These are phyloP conservation scores for Cicer arietinum DNA, from an alignment of 306 rosid species.

Conservation along the genomic window DNA sequence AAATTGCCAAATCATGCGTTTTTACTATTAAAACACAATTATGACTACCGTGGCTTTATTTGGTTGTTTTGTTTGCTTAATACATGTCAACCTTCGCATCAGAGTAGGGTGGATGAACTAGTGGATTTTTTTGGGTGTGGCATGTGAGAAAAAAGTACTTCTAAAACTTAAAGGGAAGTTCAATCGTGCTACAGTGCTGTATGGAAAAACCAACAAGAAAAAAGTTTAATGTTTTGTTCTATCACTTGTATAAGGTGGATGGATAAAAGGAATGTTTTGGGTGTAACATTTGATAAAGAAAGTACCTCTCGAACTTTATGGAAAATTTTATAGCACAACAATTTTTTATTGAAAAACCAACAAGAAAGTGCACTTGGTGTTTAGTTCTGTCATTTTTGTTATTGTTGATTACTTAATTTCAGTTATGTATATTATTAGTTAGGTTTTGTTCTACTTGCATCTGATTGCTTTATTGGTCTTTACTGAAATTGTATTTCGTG, in stretches of 20 bases:
- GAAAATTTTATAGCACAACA: too few relatives aligned
- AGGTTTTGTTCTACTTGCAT: constrained; percentile 30
- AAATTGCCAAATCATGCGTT: too few relatives aligned
- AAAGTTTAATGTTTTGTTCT: not conserved
- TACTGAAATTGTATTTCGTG: constrained; percentile 8
- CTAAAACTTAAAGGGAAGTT: not conserved
- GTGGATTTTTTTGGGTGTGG: not conserved
- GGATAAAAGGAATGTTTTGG: too few relatives aligned
- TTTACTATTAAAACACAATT: too few relatives aligned
- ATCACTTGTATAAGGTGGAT: not conserved
- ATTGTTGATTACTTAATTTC: constrained; percentile 1
- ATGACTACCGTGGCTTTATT: not conserved
- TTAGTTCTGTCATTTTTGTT: constrained; percentile 16
- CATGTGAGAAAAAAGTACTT: not conserved
- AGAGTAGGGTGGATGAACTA: not conserved
- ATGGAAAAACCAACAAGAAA: not conserved
- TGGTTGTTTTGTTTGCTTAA: not conserved
- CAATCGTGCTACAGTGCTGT: not conserved
- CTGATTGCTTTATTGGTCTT: constrained; percentile 27
- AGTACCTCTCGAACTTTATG: too few relatives aligned
- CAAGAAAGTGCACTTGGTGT: too few relatives aligned
- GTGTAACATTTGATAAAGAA: too few relatives aligned
- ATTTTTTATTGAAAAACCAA: too few relatives aligned
- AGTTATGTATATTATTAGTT: not conserved
- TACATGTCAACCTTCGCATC: not conserved